Percentiles rank a stretch among this genome's conserved stretches.
Evolutionary conservation across 192 early-diverging fungal genomes (phyloP).

Genomic region (Obelidium mucronatum): DNA sequence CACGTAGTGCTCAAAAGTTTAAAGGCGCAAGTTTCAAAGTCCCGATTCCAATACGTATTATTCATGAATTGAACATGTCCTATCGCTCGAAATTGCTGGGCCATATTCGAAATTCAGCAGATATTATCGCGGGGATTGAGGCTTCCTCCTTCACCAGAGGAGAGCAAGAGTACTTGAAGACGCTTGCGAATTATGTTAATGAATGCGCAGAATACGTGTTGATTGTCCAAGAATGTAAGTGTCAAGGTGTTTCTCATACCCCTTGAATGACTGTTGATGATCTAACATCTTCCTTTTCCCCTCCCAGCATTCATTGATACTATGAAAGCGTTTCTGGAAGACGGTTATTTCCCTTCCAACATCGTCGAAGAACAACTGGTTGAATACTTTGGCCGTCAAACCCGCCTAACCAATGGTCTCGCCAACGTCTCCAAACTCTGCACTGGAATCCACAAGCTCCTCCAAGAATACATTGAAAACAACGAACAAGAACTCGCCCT

Average conservation of each 20-base stretch:
- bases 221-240: conserved; percentile 33
- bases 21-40: too few relatives aligned
- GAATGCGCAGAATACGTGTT: conserved; percentile 29
- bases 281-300: neutral
- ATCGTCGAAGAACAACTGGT: conserved; percentile 28
- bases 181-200: conserved; percentile 22
- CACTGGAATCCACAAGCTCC: neutral
- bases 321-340: conserved; percentile 21
- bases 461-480: neutral
- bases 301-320: conserved; percentile 10
- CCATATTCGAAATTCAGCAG: conserved; percentile 28
- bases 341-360: conserved; percentile 36
- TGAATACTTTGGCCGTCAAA: too few relatives aligned
- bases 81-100: conserved; percentile 35
- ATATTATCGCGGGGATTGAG: neutral
- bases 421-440: neutral
- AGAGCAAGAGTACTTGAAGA: conserved; percentile 18
- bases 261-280: neutral
- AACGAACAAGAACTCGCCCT: neutral
- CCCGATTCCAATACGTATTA: too few relatives aligned
- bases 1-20: too few relatives aligned
- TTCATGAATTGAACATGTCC: conserved; percentile 31
- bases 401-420: neutral
- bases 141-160: neutral
- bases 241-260: conserved; percentile 6